These are phyloP conservation scores for Trichoderma brevicompactum DNA, from an alignment of 2,329 filamentous ascomycete genomes.

Conservation along the genomic window DNA sequence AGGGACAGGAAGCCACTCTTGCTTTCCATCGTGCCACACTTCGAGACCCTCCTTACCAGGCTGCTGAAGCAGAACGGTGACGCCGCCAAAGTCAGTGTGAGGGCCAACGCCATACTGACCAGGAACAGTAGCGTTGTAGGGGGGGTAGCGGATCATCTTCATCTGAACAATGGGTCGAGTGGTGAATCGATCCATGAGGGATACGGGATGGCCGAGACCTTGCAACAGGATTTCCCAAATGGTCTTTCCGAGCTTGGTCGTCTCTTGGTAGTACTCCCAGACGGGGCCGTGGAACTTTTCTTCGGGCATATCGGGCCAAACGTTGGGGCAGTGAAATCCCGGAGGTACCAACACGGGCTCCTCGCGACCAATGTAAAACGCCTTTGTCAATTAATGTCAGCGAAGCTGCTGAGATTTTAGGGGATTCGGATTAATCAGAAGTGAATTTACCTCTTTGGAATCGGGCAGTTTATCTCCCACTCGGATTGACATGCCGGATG, in stretches of 20 bases:
- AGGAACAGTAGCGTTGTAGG: neutral
- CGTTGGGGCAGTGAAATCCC: constrained; percentile 39
- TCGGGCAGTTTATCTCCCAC: constrained; percentile 38
- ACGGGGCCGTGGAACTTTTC: constrained; percentile 38
- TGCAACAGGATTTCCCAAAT: constrained; percentile 37
- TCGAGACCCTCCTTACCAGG: no score
- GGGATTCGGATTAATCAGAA: no score
- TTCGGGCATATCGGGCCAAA: constrained; percentile 40
- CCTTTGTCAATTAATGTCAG: constrained; percentile 6
- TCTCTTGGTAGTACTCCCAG: constrained; percentile 35
- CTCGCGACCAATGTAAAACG: constrained; percentile 35
- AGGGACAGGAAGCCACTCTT: constrained; percentile 40
- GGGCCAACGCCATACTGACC: constrained; percentile 35
- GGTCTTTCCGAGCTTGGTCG: constrained; percentile 10
- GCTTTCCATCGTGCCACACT: constrained; percentile 32
- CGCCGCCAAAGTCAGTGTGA: neutral
- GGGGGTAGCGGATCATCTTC: constrained; percentile 36
- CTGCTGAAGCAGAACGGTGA: no score
- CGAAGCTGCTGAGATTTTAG: neutral
- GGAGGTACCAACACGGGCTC: constrained; percentile 33
- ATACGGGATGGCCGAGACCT: constrained; percentile 24
- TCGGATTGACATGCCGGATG: constrained; percentile 36
- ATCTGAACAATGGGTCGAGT: constrained; percentile 33
- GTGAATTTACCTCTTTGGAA: constrained; percentile 33
- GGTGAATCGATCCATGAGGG: constrained; percentile 33